A percentile compares a stretch with the other conserved stretches of the same genome.
phyloP scores from a whole-genome alignment of 495 filamentous ascomycete species.

The Penicillium crystallinum region DNA sequence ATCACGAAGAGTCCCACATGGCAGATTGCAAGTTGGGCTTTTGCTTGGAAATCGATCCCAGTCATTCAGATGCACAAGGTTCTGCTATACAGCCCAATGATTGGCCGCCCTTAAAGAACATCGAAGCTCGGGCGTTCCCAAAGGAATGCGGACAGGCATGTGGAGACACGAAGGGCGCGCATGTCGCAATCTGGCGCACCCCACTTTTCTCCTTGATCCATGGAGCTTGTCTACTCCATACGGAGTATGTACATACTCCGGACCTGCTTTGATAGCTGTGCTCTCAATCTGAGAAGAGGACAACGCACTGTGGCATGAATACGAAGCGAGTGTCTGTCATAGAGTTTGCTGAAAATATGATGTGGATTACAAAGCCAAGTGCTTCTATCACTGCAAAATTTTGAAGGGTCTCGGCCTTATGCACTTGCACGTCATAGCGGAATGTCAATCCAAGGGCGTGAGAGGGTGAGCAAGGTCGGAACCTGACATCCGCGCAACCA shows the following conservation, averaged over 20 bases:
- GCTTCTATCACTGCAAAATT: background rate
- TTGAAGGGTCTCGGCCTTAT: background rate
- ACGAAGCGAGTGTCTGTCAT: too few relatives aligned
- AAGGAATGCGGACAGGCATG: slow-evolving; percentile 16
- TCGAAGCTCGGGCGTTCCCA: background rate
- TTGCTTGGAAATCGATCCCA: slow-evolving; percentile 3
- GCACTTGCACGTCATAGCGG: slow-evolving; percentile 2
- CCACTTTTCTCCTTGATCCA: slow-evolving; percentile 13
- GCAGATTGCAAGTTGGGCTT: background rate
- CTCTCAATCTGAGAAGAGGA: background rate
- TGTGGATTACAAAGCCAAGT: background rate
- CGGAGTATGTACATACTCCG: background rate
- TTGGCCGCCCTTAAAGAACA: slow-evolving; percentile 8
- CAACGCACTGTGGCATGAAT: too few relatives aligned
- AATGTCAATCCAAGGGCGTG: slow-evolving; percentile 31
- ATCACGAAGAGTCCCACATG: background rate
- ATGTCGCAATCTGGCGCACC: slow-evolving; percentile 22
- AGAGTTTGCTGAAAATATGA: too few relatives aligned
- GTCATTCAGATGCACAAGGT: background rate
- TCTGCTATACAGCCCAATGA: background rate
- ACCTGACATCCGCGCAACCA: slow-evolving; percentile 3
- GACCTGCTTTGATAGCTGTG: too few relatives aligned
- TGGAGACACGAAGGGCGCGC: slow-evolving; percentile 27
- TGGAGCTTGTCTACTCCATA: background rate
- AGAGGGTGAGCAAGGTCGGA: slow-evolving; percentile 2